Evolutionary conservation across 768 basidiomycete species (phyloP), one percentile per base, ranked within the genome.

Genomic region (Leccinum olivaceopallidum): DNA sequence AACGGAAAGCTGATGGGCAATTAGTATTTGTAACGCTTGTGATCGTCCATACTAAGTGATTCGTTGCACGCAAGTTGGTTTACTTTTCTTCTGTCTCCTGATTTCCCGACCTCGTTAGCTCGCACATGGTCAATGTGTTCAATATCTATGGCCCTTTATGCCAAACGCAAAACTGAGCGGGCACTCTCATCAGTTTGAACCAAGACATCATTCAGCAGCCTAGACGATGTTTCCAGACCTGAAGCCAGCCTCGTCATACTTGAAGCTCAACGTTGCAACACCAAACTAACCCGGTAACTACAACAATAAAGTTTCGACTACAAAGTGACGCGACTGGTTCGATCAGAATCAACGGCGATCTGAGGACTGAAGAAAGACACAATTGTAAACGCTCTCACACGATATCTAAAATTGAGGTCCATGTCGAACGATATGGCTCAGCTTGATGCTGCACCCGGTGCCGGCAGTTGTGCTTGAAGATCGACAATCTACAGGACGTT

Each of bases 1-100:
- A 84, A 84, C 83, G 83, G 83, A 84, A 81, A 84, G 79, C 83
- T 84, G 83, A 84, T 73, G 75, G 73, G 71, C 59, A 60, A 28
- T 18, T 24, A 16, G 39, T 6, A 16, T 32, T 34, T 36, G 12
- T 56, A 14, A 56, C 54, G 7, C 26, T 36, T 34, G 10, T 53
- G 37, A 39, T 16, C 12, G 39, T 22, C 34, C 30, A 22, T 6
- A 34, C 32, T 34, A 12, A 9, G 9, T 60, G 50, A 36, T 26
- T 39, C 26, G 5, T 48, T 13, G 12, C 42, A 53, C 13, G 8
- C 24, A 22, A 26, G 2, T 55, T 20, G 28, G 26, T 47, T 18
- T 39, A 14, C 6, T 12, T 44, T 28, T 28, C 32, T 44, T 42
- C 28, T n/a, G 22, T 53, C n/a, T 20, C 26, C 12, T 36, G 5